Percentiles rank a stretch among this genome's conserved stretches.
phyloP scores from a whole-genome alignment of 1,284 basidiomycete genomes.

The Pterula multifida region DNA sequence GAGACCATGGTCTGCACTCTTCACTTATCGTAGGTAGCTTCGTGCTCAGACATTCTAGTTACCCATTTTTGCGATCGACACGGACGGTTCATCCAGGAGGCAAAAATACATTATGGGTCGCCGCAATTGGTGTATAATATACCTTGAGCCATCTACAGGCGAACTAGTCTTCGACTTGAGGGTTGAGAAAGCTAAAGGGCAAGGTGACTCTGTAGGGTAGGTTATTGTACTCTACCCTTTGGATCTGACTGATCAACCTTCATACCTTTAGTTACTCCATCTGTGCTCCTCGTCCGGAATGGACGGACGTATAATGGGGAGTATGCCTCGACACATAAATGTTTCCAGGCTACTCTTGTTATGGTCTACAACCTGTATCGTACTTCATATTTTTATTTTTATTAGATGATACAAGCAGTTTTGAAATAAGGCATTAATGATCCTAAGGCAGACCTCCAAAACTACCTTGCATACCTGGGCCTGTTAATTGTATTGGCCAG shows the following conservation, averaged over 20 bases:
- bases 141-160: constrained; percentile 45
- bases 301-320: neutral
- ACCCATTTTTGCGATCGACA: constrained; percentile 69
- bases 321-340: too few relatives aligned
- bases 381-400: too few relatives aligned
- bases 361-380: too few relatives aligned
- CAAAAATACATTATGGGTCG: constrained; percentile 77
- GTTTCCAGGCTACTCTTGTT: too few relatives aligned
- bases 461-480: too few relatives aligned
- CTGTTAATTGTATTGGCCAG: too few relatives aligned
- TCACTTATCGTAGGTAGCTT: constrained; percentile 1
- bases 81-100: constrained; percentile 59
- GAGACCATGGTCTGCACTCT: constrained; percentile 68
- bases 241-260: too few relatives aligned
- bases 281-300: neutral
- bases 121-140: constrained; percentile 83
- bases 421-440: too few relatives aligned
- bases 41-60: constrained; percentile 31
- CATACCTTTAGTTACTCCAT: neutral
- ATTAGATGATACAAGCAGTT: too few relatives aligned
- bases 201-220: constrained; percentile 67
- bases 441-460: too few relatives aligned
- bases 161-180: constrained; percentile 81
- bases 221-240: constrained; percentile 8
- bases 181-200: constrained; percentile 76